Evolutionary conservation across 2,329 filamentous ascomycete species (phyloP), one percentile per base, ranked within the genome.

Genomic region (Sphaerostilbella broomeana): DNA sequence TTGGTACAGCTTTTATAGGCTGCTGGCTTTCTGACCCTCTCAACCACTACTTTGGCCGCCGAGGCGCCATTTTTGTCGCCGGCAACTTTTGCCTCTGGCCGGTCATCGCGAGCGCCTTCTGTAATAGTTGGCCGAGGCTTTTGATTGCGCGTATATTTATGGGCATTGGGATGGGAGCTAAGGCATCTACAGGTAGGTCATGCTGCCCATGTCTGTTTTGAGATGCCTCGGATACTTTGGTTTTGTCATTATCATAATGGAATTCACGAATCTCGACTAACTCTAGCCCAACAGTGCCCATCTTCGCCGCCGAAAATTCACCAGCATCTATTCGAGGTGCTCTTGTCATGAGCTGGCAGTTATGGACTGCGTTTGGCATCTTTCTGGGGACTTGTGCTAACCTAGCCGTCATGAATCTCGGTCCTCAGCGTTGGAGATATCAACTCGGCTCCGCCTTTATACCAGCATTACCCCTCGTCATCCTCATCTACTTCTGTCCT

Each of bases 281-380:
- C 24, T 28, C 21, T 8, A 18, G 17, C 28, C 5, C n/a, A 19
- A 18, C 70, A 33, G 81, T 86, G 2, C 84, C 85, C 0, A 79
- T 89, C 19, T 89, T 85, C 51, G 79, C 82, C 0, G 84, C 84
- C 2, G 84, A 89, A 58, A 84, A 77, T 41, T 75, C 79, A 0
- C 84, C 84, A 0, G 78, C 82, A 2, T 59, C 69, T 2, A 80
- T 87, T 39, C 76, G 84, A 55, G 83, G 84, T 47, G 84, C 81
- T 6, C 68, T 92, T 13, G 84, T 89, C 47, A 90, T 90, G 84
- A 80, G 79, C 46, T 90, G 85, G 84, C 64, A 89, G 61, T 65
- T 83, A 59, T 83, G 78, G 75, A 79, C 72, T 3, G 72, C 72
- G 2, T 75, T 79, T 51, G 76, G 76, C 31, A 79, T 79, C 47